A percentile compares a stretch with the other conserved stretches of the same genome.
Conservation (phyloP, 2,329 filamentous ascomycete species). For the Coniochaeta sp. region DNA sequence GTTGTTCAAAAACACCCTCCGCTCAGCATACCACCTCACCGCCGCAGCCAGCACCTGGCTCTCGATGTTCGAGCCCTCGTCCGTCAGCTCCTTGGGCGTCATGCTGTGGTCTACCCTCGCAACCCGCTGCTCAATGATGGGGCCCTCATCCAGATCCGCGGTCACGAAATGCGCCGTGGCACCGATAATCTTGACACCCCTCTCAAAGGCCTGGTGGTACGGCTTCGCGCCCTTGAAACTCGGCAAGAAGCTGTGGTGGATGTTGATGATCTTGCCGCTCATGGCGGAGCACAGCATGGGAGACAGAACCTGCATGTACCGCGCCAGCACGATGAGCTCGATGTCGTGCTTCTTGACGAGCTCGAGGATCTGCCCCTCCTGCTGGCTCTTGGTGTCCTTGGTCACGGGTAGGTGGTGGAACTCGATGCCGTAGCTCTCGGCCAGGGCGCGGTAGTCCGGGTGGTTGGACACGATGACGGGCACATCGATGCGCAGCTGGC, state of each 20-base stretch:
- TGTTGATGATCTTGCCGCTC: conserved; percentile 86
- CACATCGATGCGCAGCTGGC: conserved; percentile 68
- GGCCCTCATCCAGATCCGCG: conserved; percentile 76
- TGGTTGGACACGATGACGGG: conserved; percentile 80
- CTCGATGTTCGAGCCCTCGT: conserved; percentile 78
- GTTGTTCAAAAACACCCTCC: conserved; percentile 72
- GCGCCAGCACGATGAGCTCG: conserved; percentile 73
- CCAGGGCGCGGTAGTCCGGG: conserved; percentile 62
- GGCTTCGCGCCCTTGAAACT: conserved; percentile 85
- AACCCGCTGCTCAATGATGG: conserved; percentile 82
- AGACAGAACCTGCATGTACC: conserved; percentile 83
- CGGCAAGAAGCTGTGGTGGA: conserved; percentile 82
- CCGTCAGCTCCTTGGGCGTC: conserved; percentile 68
- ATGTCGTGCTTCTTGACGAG: conserved; percentile 62
- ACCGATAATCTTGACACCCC: conserved; percentile 83
- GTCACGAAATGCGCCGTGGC: conserved; percentile 84
- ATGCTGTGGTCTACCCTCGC: conserved; percentile 70
- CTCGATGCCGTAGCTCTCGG: conserved; percentile 65
- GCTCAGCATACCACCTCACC: conserved; percentile 78
- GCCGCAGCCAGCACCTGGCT: conserved; percentile 75
- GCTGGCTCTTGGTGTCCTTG: conserved; percentile 67
- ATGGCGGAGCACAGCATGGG: conserved; percentile 69
- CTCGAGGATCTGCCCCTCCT: conserved; percentile 65
- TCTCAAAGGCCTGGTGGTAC: conserved; percentile 81
- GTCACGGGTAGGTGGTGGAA: conserved; percentile 78